A percentile compares a stretch with the other conserved stretches of the same genome.
Evolutionary conservation across 768 basidiomycete genomes (phyloP).

Genomic region (Auricularia heimuer): DNA sequence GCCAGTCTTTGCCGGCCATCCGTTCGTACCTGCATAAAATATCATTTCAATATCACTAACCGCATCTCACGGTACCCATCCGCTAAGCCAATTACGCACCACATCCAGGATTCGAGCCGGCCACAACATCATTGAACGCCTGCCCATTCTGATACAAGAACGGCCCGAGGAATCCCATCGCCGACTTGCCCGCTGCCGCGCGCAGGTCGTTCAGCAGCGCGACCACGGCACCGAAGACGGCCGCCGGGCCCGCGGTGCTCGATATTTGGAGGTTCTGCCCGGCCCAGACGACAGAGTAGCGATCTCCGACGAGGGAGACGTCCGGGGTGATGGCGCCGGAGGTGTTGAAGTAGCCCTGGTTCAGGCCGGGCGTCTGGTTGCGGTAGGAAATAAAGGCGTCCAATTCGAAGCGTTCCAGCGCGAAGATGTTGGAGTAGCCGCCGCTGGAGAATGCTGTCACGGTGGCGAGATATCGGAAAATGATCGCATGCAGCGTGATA

Average conservation of each 20-base stretch:
- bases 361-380: slow-evolving; percentile 18
- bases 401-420: slow-evolving; percentile 28
- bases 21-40: too few species aligned
- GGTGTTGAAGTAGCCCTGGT: slow-evolving; percentile 21
- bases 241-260: slow-evolving; percentile 31
- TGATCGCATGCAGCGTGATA: too few species aligned
- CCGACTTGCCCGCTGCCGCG: slow-evolving; percentile 18
- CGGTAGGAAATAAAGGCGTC: slow-evolving; percentile 29
- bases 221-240: slow-evolving; percentile 25
- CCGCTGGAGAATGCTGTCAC: slow-evolving; percentile 46
- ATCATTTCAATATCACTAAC: too few species aligned
- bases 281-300: slow-evolving; percentile 37
- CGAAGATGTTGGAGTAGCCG: slow-evolving; percentile 46
- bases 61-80: too few species aligned
- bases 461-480: background rate
- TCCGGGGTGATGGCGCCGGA: slow-evolving; percentile 40
- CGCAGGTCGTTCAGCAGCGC: slow-evolving; percentile 28
- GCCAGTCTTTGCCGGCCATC: too few species aligned
- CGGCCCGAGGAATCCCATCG: slow-evolving; percentile 29
- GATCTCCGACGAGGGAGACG: slow-evolving; percentile 29
- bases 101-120: slow-evolving; percentile 8
- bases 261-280: slow-evolving; percentile 33
- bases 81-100: too few species aligned
- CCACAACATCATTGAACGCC: slow-evolving; percentile 7
- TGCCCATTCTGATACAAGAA: slow-evolving; percentile 21